Base-by-base conservation (phyloP, 805 yeast genomes). In the Starmerella apicola region DNA sequence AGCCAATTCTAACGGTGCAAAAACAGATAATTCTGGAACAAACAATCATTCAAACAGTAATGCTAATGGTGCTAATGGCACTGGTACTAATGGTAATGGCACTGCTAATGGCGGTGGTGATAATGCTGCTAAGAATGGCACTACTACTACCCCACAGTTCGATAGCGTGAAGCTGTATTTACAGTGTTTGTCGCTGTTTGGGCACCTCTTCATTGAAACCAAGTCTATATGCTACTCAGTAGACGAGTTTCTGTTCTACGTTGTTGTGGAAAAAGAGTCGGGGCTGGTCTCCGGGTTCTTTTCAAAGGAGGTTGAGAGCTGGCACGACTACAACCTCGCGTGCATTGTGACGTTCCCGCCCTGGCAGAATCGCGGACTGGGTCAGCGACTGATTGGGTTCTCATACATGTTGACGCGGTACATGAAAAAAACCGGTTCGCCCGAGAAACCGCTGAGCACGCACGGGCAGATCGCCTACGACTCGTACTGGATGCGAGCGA, bases 321-420 rank as follows among this genome's bases (percentile, higher is more conserved):
- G 70, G 59, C 88, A 81, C 38, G 69, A 74, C 37, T 82, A 86
- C 57, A 91, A 88, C 55, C 63, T 91, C 28, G 95, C 96, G 0
- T 91, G 97, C 55, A 81, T 91, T 10, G 67, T 91, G 48, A 75
- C 84, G 3, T 81, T 91, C 45, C 98, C 98, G 1, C 95, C 95
- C 3, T 91, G 75, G 56, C 97, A 88, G 57, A 66, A 83, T 42
- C 68, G 70, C 30, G 78, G 74, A 6, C 57, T 86, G 20, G 98
- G 97, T 0, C 74, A 83, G 4, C 63, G 83, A 9, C 57, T 91
- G 29, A 82, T 91, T 13, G 83, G 83, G 44, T 81, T 84, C 49
- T 82, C 93, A 28, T 91, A 88, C 54, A 76, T 69, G 23, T 57
- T 86, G 17, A 83, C 95, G 0, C 41, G 72, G 29, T 69, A 68